Conservation (phyloP, 1,284 basidiomycete genomes). For the Leccinum olivaceoglutinosum region DNA sequence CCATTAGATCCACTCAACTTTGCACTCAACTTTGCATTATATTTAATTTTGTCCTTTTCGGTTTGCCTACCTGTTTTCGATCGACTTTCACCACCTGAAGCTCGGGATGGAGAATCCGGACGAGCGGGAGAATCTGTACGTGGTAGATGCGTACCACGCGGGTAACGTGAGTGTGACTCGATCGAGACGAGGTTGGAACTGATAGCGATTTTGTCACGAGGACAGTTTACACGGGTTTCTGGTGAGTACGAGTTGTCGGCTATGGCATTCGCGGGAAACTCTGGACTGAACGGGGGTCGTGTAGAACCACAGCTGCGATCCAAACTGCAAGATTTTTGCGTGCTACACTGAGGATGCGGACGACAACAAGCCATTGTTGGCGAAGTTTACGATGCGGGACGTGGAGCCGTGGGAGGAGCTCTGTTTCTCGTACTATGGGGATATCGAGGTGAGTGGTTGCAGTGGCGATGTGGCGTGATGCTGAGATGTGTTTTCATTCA, state of each 20-base stretch:
- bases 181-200: slow-evolving; percentile 3
- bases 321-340: slow-evolving; percentile 71
- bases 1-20: neutral
- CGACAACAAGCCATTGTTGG: slow-evolving; percentile 55
- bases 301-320: slow-evolving; percentile 87
- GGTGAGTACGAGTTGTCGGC: slow-evolving; percentile 33
- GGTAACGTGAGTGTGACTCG: slow-evolving; percentile 61
- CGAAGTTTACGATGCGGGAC: slow-evolving; percentile 65
- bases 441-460: slow-evolving; percentile 32
- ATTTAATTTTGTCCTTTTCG: neutral
- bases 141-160: slow-evolving; percentile 79
- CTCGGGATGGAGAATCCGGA: slow-evolving; percentile 33
- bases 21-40: neutral
- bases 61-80: slow-evolving; percentile 55
- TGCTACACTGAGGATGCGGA: slow-evolving; percentile 67
- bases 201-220: slow-evolving; percentile 9
- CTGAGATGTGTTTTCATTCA: slow-evolving; percentile 3
- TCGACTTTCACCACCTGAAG: slow-evolving; percentile 71
- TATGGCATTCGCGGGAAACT: neutral
- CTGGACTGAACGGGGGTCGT: neutral
- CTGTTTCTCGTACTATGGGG: slow-evolving; percentile 76
- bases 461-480: neutral
- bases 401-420: slow-evolving; percentile 70
- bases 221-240: slow-evolving; percentile 64
- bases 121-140: slow-evolving; percentile 38